A percentile compares a stretch with the other conserved stretches of the same genome.
phyloP scores from a whole-genome alignment of 148 eudicot species.

The Rhododendron ferrugineum region DNA sequence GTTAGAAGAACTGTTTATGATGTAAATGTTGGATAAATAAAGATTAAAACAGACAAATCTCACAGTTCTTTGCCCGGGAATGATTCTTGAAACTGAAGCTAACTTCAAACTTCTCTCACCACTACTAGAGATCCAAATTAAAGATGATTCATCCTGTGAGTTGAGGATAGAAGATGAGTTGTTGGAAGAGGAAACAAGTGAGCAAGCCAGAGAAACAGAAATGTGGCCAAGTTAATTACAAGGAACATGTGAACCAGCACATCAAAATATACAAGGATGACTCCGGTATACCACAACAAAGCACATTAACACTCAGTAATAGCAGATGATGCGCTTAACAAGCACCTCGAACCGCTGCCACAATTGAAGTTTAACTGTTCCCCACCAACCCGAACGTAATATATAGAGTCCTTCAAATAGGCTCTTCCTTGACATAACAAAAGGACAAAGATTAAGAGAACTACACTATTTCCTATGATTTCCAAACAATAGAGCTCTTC shows the following conservation, averaged over 20 bases:
- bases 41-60: constrained; percentile 22
- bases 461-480: background rate
- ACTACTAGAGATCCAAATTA: constrained; percentile 81
- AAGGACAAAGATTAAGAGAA: background rate
- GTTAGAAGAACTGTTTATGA: background rate
- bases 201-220: background rate
- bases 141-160: constrained; percentile 70
- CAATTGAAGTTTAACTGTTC: background rate
- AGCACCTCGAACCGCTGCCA: background rate
- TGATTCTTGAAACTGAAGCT: constrained; percentile 67
- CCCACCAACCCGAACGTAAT: background rate
- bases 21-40: background rate
- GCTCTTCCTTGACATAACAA: background rate
- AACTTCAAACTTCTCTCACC: constrained; percentile 77
- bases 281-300: background rate
- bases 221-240: background rate
- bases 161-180: background rate
- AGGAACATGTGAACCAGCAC: background rate
- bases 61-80: constrained; percentile 97
- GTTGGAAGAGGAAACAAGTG: background rate
- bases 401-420: background rate
- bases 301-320: background rate
- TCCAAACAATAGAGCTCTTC: background rate
- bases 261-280: background rate
- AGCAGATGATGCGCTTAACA: background rate